Percentiles rank a stretch among this genome's conserved stretches.
phyloP scores from a whole-genome alignment of 2,329 filamentous ascomycete species.

The Penicillium concentricum region DNA sequence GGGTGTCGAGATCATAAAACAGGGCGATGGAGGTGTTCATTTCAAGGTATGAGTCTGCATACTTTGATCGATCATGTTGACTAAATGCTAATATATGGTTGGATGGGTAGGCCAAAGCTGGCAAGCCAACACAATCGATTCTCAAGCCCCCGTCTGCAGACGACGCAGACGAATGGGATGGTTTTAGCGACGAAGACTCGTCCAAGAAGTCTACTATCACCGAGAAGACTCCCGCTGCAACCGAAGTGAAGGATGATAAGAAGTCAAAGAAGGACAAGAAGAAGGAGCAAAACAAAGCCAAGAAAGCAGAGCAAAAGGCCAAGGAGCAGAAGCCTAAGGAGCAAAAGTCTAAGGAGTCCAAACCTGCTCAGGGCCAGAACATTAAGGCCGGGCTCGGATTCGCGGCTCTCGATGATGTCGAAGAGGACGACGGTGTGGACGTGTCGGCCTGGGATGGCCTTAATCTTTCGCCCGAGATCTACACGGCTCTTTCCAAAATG shows the following conservation, averaged over 20 bases:
- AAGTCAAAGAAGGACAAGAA: conserved; percentile 21
- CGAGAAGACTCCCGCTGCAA: conserved; percentile 6
- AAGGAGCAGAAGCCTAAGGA: conserved; percentile 15
- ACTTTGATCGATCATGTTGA: background rate
- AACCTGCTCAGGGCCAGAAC: conserved; percentile 34
- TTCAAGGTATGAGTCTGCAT: conserved; percentile 38
- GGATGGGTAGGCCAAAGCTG: conserved; percentile 33
- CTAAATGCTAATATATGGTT: background rate
- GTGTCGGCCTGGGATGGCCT: conserved; percentile 77
- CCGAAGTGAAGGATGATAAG: conserved; percentile 21
- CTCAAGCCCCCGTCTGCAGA: conserved; percentile 24
- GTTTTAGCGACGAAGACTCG: conserved; percentile 58
- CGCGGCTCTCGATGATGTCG: conserved; percentile 38
- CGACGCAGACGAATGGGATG: conserved; percentile 61
- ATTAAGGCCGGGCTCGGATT: conserved; percentile 39
- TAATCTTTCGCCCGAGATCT: conserved; percentile 67
- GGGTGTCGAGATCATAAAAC: conserved; percentile 77
- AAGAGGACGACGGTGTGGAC: conserved; percentile 61
- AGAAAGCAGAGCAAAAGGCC: conserved; percentile 28
- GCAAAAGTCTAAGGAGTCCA: conserved; percentile 25
- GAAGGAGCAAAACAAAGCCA: conserved; percentile 18
- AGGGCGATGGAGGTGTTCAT: conserved; percentile 52
- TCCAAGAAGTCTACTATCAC: conserved; percentile 17
- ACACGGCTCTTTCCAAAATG: conserved; percentile 74
- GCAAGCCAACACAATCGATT: conserved; percentile 35